Evolutionary conservation across 2,329 filamentous ascomycete species (phyloP).

Genomic region (Epichloe brachyelytri): DNA sequence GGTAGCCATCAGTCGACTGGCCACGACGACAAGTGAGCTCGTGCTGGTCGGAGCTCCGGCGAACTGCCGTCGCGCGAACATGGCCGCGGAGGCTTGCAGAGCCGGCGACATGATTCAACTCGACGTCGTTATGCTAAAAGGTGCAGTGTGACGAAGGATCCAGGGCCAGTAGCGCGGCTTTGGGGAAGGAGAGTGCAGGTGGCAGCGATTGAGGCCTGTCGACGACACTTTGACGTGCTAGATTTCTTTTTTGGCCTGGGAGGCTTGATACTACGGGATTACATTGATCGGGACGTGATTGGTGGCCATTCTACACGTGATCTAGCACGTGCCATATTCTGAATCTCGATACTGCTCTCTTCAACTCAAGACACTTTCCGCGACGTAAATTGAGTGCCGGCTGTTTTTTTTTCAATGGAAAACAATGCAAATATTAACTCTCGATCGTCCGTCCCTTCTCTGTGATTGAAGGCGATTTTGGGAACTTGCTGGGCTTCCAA

Average conservation of each 20-base stretch:
- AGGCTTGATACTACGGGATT: slow-evolving; percentile 22
- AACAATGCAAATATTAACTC: too few relatives aligned
- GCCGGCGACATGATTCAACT: slow-evolving; percentile 19
- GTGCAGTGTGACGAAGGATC: neutral
- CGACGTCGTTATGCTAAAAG: neutral
- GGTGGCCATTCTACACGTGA: slow-evolving; percentile 8
- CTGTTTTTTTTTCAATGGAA: too few relatives aligned
- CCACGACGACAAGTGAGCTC: slow-evolving; percentile 11
- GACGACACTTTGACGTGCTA: slow-evolving; percentile 4
- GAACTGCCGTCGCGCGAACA: slow-evolving; percentile 25
- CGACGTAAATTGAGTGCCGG: too few relatives aligned
- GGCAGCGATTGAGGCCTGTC: slow-evolving; percentile 13
- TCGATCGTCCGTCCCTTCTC: too few relatives aligned
- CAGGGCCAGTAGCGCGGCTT: neutral
- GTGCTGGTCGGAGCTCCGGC: slow-evolving; percentile 12
- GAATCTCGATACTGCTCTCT: too few relatives aligned
- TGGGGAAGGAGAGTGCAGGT: slow-evolving; percentile 7
- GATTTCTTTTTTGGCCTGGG: neutral
- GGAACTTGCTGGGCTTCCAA: neutral
- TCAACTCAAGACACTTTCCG: too few relatives aligned
- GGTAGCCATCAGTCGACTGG: slow-evolving; percentile 8
- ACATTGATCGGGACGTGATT: slow-evolving; percentile 27
- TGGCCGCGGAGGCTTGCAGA: slow-evolving; percentile 18
- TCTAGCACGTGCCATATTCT: neutral
- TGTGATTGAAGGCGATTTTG: too few relatives aligned